Conservation (phyloP, 2,329 filamentous ascomycete genomes). For the Trichoderma sp. region DNA sequence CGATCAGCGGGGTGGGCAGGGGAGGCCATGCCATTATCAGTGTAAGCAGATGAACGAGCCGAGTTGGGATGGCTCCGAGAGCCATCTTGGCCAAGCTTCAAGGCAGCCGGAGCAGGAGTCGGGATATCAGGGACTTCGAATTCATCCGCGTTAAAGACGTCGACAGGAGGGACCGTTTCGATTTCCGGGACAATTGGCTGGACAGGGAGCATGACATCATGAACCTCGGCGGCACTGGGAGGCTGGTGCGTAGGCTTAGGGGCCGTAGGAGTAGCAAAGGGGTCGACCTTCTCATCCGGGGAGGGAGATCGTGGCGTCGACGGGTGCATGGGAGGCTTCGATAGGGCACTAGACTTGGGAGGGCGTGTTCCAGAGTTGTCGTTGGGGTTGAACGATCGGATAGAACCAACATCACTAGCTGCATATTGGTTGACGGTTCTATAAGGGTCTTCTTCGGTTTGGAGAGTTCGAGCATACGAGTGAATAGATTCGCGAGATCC, state of each 20-base stretch:
- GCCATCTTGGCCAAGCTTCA: constrained; percentile 30
- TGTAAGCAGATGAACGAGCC: constrained; percentile 19
- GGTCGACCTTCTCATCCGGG: constrained; percentile 35
- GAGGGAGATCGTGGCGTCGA: constrained; percentile 32
- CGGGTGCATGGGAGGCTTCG: constrained; percentile 10
- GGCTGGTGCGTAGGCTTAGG: constrained; percentile 31
- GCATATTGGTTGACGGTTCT: constrained; percentile 60
- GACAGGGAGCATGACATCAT: constrained; percentile 31
- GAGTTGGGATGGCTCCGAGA: constrained; percentile 25
- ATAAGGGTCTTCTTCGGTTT: constrained; percentile 81
- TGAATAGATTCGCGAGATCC: constrained; percentile 82
- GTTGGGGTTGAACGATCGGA: constrained; percentile 49
- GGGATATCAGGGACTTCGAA: constrained; percentile 31
- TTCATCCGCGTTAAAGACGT: constrained; percentile 23
- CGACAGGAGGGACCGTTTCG: constrained; percentile 35
- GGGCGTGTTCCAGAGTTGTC: constrained; percentile 42
- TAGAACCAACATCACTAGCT: constrained; percentile 54
- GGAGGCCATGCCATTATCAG: constrained; percentile 20
- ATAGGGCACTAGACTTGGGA: constrained; percentile 32
- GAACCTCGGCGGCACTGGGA: constrained; percentile 23
- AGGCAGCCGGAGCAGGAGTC: constrained; percentile 31
- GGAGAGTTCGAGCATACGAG: constrained; percentile 74
- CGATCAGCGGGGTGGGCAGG: constrained; percentile 30
- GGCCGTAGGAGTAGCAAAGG: constrained; percentile 36
- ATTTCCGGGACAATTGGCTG: constrained; percentile 41